Evolutionary conservation across 352 stramenopile genomes (phyloP).

Genomic region (Phytophthora pluvialis): DNA sequence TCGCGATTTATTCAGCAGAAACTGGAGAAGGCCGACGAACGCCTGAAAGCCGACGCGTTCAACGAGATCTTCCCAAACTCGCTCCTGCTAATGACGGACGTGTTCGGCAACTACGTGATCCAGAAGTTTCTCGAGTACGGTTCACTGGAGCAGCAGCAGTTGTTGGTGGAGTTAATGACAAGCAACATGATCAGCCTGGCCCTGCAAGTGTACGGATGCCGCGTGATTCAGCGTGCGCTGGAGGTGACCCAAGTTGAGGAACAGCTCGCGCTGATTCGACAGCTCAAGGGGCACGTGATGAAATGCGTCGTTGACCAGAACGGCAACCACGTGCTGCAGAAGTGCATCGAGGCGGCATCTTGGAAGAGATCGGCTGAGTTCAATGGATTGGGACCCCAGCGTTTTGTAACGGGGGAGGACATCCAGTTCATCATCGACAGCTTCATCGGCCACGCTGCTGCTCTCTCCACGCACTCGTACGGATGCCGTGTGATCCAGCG

Average conservation of each 20-base stretch:
- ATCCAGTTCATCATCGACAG: constrained; percentile 98
- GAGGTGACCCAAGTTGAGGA: constrained; percentile 78
- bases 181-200: constrained; percentile 95
- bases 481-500: constrained; percentile 98
- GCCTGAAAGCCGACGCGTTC: constrained; percentile 76
- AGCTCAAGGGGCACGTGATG: constrained; percentile 84
- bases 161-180: constrained; percentile 88
- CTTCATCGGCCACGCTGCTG: constrained; percentile 92
- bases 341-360: constrained; percentile 95
- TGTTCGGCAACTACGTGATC: constrained; percentile 99
- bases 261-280: constrained; percentile 77
- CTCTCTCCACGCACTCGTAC: constrained; percentile 97
- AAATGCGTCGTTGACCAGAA: constrained; percentile 98
- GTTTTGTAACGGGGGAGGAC: constrained; percentile 76
- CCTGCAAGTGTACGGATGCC: constrained; percentile 96
- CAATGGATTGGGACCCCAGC: constrained; percentile 27
- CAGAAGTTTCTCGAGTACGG: constrained; percentile 98
- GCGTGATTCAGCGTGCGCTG: constrained; percentile 96
- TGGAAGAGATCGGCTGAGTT: constrained; percentile 45
- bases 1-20: constrained; percentile 91
- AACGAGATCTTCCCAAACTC: constrained; percentile 85
- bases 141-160: constrained; percentile 84
- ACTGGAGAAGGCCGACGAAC: constrained; percentile 84
- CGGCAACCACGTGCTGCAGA: constrained; percentile 99
- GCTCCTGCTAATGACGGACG: constrained; percentile 89